Evolutionary conservation across 2,329 filamentous ascomycete species (phyloP).

Genomic region (Drechmeria coniospora): DNA sequence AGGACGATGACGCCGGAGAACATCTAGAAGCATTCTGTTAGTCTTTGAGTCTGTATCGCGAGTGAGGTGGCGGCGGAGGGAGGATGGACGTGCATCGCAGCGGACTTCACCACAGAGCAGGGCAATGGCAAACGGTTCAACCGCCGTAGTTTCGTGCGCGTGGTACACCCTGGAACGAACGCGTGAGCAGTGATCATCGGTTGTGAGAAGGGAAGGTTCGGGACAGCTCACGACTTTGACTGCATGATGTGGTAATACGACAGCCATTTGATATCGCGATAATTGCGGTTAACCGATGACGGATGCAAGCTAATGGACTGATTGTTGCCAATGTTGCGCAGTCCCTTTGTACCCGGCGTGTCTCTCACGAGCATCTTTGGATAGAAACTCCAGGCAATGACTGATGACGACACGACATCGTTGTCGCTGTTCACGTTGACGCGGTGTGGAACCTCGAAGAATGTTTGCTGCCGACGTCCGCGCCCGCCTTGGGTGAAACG

Average conservation of each 20-base stretch:
- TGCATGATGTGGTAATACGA: slow-evolving; percentile 98
- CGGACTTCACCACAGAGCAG: slow-evolving; percentile 80
- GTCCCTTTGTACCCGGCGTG: slow-evolving; percentile 51
- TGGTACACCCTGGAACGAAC: slow-evolving; percentile 52
- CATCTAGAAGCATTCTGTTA: no score
- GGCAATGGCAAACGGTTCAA: slow-evolving; percentile 68
- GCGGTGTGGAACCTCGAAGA: slow-evolving; percentile 67
- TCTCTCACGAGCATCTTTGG: slow-evolving; percentile 80
- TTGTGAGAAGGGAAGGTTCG: neutral
- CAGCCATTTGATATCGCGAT: slow-evolving; percentile 57
- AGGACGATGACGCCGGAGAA: slow-evolving; percentile 76
- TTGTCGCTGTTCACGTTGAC: slow-evolving; percentile 66
- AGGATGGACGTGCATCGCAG: slow-evolving; percentile 47
- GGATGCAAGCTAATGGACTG: slow-evolving; percentile 79
- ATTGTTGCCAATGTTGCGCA: slow-evolving; percentile 86
- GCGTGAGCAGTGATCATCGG: neutral
- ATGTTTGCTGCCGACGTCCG: slow-evolving; percentile 50
- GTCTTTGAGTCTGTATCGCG: no score
- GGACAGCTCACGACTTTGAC: slow-evolving; percentile 49
- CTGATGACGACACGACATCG: slow-evolving; percentile 61
- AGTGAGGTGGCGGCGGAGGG: neutral
- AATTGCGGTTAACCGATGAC: slow-evolving; percentile 72
- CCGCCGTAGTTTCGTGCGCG: slow-evolving; percentile 73
- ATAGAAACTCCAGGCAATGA: slow-evolving; percentile 91
- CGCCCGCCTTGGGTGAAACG: slow-evolving; percentile 39